These are phyloP conservation scores for Thecaphora thlaspeos DNA, from an alignment of 1,284 basidiomycete genomes.

Conservation along the genomic window DNA sequence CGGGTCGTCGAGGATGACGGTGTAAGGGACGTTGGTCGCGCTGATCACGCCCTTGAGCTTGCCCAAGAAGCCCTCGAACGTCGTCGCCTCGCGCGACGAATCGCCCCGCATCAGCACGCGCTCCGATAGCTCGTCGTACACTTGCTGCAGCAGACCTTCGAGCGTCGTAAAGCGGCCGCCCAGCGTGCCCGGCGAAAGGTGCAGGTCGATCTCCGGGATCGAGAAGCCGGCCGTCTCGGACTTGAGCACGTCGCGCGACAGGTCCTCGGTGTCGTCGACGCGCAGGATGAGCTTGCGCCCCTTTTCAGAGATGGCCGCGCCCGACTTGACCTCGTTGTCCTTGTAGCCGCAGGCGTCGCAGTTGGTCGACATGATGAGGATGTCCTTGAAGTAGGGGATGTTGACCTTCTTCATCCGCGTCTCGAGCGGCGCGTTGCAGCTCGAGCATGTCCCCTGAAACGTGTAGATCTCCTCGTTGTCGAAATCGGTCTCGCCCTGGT, in stretches of 20 bases:
- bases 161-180: constrained; percentile 98
- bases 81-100: constrained; percentile 56
- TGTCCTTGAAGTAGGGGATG: constrained; percentile 99
- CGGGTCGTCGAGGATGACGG: constrained; percentile 91
- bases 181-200: constrained; percentile 86
- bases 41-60: constrained; percentile 63
- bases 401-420: constrained; percentile 95
- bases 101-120: constrained; percentile 83
- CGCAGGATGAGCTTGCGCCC: constrained; percentile 85
- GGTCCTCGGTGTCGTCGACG: constrained; percentile 88
- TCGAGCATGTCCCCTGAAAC: constrained; percentile 85
- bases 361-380: constrained; percentile 97
- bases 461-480: constrained; percentile 80
- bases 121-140: constrained; percentile 90
- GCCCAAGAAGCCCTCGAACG: constrained; percentile 67
- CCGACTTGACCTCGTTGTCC: constrained; percentile 97
- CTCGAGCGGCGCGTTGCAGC: constrained; percentile 78
- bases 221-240: constrained; percentile 73
- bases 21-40: constrained; percentile 60
- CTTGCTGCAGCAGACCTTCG: constrained; percentile 89
- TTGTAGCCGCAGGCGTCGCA: constrained; percentile 92
- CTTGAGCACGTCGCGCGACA: constrained; percentile 82
- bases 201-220: constrained; percentile 93
- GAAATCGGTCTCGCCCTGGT: constrained; percentile 57
- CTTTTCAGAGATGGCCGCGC: constrained; percentile 77